phyloP scores from a whole-genome alignment of 148 eudicot genomes.

The Chenopodium formosanum region DNA sequence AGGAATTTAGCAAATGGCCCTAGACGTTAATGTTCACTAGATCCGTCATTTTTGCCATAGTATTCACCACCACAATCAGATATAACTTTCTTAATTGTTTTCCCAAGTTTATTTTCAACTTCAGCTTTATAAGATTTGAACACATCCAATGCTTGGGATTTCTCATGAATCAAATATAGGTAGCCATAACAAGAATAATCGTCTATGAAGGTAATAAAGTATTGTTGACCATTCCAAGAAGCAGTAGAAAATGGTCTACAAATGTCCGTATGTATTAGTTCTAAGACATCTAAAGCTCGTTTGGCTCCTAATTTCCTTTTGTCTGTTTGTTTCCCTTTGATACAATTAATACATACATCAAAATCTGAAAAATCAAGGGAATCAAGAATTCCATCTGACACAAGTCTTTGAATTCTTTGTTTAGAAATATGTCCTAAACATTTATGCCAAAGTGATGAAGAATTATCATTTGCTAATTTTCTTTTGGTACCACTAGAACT shows the following conservation, averaged over 20 bases:
- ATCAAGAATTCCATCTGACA: constrained; percentile 16
- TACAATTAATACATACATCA: neutral
- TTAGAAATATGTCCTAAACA: constrained; percentile 4
- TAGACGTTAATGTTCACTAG: neutral
- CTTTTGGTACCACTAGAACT: constrained; percentile 2
- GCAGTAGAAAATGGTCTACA: constrained; percentile 13
- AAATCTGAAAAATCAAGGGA: constrained; percentile 9
- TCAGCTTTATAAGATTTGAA: constrained; percentile 12
- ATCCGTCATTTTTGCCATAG: neutral
- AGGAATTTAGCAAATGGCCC: neutral
- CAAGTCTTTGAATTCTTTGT: constrained; percentile 12
- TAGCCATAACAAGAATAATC: neutral
- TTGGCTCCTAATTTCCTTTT: neutral
- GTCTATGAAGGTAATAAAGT: constrained; percentile 11
- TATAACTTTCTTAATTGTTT: neutral
- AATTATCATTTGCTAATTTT: neutral
- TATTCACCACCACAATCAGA: neutral
- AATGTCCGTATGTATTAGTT: constrained; percentile 10
- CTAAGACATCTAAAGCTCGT: constrained; percentile 2
- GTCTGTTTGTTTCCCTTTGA: constrained; percentile 10
- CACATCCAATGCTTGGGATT: neutral
- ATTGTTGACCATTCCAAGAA: constrained; percentile 18
- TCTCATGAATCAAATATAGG: constrained; percentile 1
- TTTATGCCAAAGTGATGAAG: neutral
- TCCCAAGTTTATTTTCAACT: neutral